Conservation (phyloP, 352 stramenopile genomes). For the Lagenidium giganteum region DNA sequence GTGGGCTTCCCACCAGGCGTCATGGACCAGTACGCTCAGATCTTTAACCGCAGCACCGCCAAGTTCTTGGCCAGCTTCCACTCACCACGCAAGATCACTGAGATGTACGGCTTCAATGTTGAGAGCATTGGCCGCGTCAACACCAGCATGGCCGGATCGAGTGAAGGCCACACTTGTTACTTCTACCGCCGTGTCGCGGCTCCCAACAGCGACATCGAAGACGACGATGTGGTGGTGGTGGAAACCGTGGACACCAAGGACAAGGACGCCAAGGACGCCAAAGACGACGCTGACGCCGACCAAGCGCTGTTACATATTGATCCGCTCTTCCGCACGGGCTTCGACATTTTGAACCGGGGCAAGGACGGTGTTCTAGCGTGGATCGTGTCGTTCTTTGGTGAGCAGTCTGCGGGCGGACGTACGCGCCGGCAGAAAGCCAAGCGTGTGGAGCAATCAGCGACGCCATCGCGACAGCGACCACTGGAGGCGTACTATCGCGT, state of each 20-base stretch:
- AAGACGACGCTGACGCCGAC: slow-evolving; percentile 9
- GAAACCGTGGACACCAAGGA: slow-evolving; percentile 18
- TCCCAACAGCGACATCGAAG: slow-evolving; percentile 3
- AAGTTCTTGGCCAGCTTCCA: slow-evolving; percentile 96
- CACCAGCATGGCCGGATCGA: slow-evolving; percentile 95
- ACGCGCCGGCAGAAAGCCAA: slow-evolving; percentile 64
- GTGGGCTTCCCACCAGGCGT: slow-evolving; percentile 96
- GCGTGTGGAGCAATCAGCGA: slow-evolving; percentile 15
- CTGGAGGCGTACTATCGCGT: slow-evolving; percentile 77
- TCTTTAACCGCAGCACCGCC: slow-evolving; percentile 90
- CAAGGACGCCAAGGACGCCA: slow-evolving; percentile 3
- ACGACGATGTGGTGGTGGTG: slow-evolving; percentile 6
- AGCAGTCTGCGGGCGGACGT: slow-evolving; percentile 51
- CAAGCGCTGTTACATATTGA: slow-evolving; percentile 45
- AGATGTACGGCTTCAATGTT: slow-evolving; percentile 92
- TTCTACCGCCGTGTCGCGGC: slow-evolving; percentile 86
- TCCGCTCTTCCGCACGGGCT: slow-evolving; percentile 72
- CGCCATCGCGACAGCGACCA: slow-evolving; percentile 46
- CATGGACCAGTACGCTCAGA: slow-evolving; percentile 89
- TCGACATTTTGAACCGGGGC: slow-evolving; percentile 72
- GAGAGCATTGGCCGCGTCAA: slow-evolving; percentile 85
- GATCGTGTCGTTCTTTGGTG: slow-evolving; percentile 67
- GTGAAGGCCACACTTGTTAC: slow-evolving; percentile 96
- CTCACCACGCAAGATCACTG: slow-evolving; percentile 86
- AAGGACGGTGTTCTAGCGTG: slow-evolving; percentile 70